These are phyloP conservation scores for Dioscorea cayenensis DNA, from an alignment of 116 monocot species.

Conservation along the genomic window DNA sequence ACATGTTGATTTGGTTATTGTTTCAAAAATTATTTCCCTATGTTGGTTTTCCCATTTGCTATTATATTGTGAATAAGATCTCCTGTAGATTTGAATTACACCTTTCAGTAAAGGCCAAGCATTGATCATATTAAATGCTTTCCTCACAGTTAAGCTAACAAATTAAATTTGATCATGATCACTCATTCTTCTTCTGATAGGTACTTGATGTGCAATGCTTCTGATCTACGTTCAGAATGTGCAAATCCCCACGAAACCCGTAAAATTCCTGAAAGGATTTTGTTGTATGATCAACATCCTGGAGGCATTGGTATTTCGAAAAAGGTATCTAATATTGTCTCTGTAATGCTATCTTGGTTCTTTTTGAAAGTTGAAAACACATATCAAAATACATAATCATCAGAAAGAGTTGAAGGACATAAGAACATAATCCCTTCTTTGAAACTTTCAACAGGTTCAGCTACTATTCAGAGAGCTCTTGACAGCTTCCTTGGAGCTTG, in stretches of 20 bases:
- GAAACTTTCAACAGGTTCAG: constrained; percentile 35
- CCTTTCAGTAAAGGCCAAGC: neutral
- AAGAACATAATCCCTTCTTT: neutral
- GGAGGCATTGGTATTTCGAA: constrained; percentile 82
- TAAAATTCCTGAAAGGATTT: constrained; percentile 62
- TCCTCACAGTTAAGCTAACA: neutral
- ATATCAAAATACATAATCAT: too few species aligned
- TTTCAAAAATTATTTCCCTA: too few species aligned
- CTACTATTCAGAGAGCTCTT: constrained; percentile 70
- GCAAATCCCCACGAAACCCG: constrained; percentile 87
- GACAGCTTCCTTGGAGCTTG: constrained; percentile 56
- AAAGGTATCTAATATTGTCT: constrained; percentile 33
- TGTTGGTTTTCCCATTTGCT: neutral
- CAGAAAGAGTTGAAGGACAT: too few species aligned
- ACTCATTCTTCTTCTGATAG: constrained; percentile 13
- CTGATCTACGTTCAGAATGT: constrained; percentile 84
- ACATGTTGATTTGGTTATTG: neutral
- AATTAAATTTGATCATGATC: neutral
- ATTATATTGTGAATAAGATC: neutral
- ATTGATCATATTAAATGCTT: neutral
- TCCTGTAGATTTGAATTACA: too few species aligned
- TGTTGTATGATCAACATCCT: constrained; percentile 81
- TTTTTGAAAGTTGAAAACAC: too few species aligned
- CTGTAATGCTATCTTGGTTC: neutral
- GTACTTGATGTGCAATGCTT: constrained; percentile 77